Evolutionary conservation across 306 rosid species (phyloP), one percentile per base, ranked within the genome.

Genomic region (Alnus glutinosa): DNA sequence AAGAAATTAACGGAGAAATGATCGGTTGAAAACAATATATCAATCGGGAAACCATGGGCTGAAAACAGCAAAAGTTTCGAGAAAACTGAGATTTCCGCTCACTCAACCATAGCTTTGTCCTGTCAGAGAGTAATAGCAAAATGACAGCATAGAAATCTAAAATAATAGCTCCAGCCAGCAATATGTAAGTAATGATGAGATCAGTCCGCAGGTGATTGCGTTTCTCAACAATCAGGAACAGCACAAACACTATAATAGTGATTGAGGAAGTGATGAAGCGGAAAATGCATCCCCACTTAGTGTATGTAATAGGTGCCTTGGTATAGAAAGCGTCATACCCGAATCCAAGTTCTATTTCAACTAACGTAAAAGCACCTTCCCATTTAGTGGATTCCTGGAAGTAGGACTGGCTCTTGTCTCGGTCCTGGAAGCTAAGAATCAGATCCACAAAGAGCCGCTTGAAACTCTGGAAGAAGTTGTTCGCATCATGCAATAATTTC

Each of bases 361-460:
- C 69, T 13, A 63, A 34, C 46, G 32, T 36, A 18, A 63, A 63
- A 63, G 44, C 69, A 32, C 2, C 18, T 13, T 63, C 46, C 1
- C 44, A 32, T 3, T 39, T 42, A 30, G 10, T 12, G 69, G 13
- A n/a, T 12, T 32, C 14, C 1, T 13, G 16, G 46, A 63, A 63
- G 69, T 13, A 32, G 15, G 19, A 63, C 46, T 15, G 46, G 69
- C 69, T 63, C 18, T 30, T 5, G 14, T 32, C n/a, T 12, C 42
- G 69, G n/a, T 63, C 69, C 0, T 12, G 69, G n/a, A 32, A 32
- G 69, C 46, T 63, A 32, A 63, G 69, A 63, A 63, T 30, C 32
- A 63, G 69, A 63, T 63, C 69, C 12, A 63, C 69, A 32, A 63
- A 63, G 44, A 63, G 42, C 69, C 46, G 69, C 9, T 32, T 63